Evolutionary conservation across 2,329 filamentous ascomycete genomes (phyloP).

Genomic region (Botrytis tulipae): DNA sequence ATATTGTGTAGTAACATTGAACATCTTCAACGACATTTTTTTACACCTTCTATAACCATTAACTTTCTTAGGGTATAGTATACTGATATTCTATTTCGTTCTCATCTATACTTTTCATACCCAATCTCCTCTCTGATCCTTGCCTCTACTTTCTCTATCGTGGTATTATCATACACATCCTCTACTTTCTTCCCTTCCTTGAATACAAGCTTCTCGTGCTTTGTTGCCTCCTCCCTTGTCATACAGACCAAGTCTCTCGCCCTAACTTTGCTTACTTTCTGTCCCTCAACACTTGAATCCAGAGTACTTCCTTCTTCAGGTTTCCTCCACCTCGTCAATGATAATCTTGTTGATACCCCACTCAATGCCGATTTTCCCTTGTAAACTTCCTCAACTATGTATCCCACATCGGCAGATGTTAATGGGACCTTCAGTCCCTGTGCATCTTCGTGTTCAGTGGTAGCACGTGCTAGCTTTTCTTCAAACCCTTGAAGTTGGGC

Average conservation of each 20-base stretch:
- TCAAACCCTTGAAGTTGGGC: constrained; percentile 73
- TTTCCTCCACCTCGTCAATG: constrained; percentile 76
- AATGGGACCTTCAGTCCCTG: constrained; percentile 78
- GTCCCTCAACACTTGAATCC: constrained; percentile 65
- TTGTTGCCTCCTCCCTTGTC: constrained; percentile 84
- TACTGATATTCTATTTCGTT: background rate
- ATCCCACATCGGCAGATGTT: constrained; percentile 77
- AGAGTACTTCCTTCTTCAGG: constrained; percentile 56
- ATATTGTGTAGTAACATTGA: background rate
- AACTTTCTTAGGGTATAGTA: background rate
- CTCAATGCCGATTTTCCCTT: constrained; percentile 79
- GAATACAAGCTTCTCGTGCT: constrained; percentile 78
- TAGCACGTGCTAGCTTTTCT: constrained; percentile 61
- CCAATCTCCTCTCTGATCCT: constrained; percentile 65
- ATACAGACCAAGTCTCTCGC: constrained; percentile 78
- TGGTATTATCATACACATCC: constrained; percentile 70
- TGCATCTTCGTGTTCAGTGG: constrained; percentile 46
- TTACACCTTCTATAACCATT: background rate
- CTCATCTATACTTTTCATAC: constrained; percentile 54
- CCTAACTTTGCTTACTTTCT: constrained; percentile 70
- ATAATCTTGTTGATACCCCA: constrained; percentile 74
- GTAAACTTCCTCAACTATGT: constrained; percentile 86
- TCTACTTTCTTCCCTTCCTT: constrained; percentile 64
- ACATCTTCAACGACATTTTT: background rate
- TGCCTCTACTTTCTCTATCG: constrained; percentile 64